These are phyloP conservation scores for Cystobasidium tubakii DNA, from an alignment of 768 basidiomycete species.

Conservation along the genomic window DNA sequence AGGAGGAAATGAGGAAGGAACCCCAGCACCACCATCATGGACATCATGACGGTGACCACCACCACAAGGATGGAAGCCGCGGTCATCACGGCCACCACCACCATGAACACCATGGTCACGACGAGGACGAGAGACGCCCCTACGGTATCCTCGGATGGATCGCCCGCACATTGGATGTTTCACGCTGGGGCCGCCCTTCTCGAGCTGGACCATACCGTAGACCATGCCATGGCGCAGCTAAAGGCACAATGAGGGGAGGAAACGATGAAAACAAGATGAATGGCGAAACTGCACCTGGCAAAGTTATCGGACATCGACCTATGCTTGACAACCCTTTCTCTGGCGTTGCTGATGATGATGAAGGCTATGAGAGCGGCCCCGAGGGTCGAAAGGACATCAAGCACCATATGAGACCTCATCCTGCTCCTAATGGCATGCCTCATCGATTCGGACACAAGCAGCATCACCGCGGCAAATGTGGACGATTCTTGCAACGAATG, in stretches of 20 bases:
- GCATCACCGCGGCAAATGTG: conserved; percentile 4
- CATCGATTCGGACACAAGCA: conserved; percentile 3
- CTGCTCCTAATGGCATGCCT: neutral
- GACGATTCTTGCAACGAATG: conserved; percentile 8
- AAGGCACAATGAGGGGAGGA: neutral
- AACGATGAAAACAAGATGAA: neutral
- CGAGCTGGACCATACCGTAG: neutral
- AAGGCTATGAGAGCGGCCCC: neutral
- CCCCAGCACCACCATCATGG: neutral
- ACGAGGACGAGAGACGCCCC: neutral
- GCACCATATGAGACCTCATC: conserved; percentile 18
- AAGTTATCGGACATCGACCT: conserved; percentile 14
- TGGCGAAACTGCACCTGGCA: neutral
- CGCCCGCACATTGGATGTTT: neutral
- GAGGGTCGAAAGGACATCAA: neutral
- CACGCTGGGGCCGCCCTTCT: neutral
- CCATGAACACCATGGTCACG: neutral
- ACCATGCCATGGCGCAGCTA: neutral
- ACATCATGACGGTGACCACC: neutral
- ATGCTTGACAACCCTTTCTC: conserved; percentile 34
- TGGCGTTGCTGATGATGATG: conserved; percentile 15
- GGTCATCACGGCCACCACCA: neutral
- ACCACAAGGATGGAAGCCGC: neutral
- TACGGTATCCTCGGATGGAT: conserved; percentile 2
- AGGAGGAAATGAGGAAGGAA: neutral